These are phyloP conservation scores for Zizania latifolia DNA, from an alignment of 176 grass and related monocot species.

Conservation along the genomic window DNA sequence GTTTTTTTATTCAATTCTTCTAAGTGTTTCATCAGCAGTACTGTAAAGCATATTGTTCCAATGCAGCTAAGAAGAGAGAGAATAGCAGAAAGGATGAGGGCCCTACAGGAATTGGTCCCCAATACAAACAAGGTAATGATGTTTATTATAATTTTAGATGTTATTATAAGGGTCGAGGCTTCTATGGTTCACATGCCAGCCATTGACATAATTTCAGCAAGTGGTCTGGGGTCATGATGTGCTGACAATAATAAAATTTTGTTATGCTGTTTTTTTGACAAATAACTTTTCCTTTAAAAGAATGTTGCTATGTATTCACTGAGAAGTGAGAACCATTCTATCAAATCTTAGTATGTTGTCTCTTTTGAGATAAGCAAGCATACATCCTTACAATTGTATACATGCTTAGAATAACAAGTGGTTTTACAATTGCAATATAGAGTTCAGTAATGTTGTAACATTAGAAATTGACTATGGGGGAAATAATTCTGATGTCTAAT, in stretches of 20 bases:
- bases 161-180: conserved; percentile 23
- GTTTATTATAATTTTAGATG: conserved; percentile 23
- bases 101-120: conserved; percentile 92
- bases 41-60: conserved; percentile 27
- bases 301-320: conserved; percentile 3
- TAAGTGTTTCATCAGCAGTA: conserved; percentile 21
- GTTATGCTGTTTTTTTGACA: neutral
- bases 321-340: neutral
- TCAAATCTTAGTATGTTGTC: neutral
- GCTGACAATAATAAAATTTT: conserved; percentile 4
- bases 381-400: neutral
- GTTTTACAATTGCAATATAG: neutral
- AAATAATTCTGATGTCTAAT: conserved; percentile 17
- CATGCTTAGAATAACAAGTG: neutral
- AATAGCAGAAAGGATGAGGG: conserved; percentile 98
- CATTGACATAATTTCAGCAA: conserved; percentile 40
- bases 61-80: conserved; percentile 92
- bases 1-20: neutral
- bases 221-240: conserved; percentile 27
- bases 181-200: conserved; percentile 39
- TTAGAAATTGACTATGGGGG: neutral
- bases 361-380: conserved; percentile 15
- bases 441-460: neutral
- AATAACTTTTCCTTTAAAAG: conserved; percentile 6
- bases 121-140: conserved; percentile 91